Conservation (phyloP, 177 flowering plant genomes). For the Vitis hybrid region DNA sequence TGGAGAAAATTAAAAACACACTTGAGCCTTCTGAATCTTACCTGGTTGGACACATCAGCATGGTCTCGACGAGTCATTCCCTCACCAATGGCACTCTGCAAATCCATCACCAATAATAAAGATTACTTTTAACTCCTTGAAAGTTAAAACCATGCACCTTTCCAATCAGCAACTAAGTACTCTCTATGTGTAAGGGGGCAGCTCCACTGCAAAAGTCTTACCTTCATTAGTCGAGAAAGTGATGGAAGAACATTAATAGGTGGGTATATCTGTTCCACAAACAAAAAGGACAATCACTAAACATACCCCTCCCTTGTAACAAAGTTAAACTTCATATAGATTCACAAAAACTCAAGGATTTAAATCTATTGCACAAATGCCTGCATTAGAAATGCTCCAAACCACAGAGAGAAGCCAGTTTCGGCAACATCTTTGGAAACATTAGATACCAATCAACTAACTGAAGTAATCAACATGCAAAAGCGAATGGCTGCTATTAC, state of each 20-base stretch:
- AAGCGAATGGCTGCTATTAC: too few species aligned
- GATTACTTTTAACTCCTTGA: too few species aligned
- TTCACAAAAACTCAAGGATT: too few species aligned
- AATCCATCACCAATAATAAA: not conserved
- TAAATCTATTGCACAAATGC: too few species aligned
- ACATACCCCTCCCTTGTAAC: too few species aligned
- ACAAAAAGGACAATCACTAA: not conserved
- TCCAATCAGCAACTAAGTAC: not conserved
- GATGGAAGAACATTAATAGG: slow-evolving; percentile 99
- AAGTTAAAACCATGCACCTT: not conserved
- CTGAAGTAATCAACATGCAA: too few species aligned
- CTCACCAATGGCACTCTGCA: slow-evolving; percentile 99
- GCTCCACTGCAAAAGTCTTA: slow-evolving; percentile 16
- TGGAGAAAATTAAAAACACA: not conserved
- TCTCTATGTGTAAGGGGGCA: too few species aligned
- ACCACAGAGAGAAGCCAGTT: too few species aligned
- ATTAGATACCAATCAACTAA: too few species aligned
- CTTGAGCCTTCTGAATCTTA: slow-evolving; percentile 8
- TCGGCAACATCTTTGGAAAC: too few species aligned
- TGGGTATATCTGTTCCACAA: slow-evolving; percentile 77
- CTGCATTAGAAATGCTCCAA: too few species aligned
- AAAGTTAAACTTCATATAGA: too few species aligned
- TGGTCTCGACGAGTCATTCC: slow-evolving; percentile 98
- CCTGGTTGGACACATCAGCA: slow-evolving; percentile 99
- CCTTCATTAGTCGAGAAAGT: slow-evolving; percentile 96